A percentile compares a stretch with the other conserved stretches of the same genome.
phyloP scores from a whole-genome alignment of 768 basidiomycete genomes.

The Tulasnella sp. region DNA sequence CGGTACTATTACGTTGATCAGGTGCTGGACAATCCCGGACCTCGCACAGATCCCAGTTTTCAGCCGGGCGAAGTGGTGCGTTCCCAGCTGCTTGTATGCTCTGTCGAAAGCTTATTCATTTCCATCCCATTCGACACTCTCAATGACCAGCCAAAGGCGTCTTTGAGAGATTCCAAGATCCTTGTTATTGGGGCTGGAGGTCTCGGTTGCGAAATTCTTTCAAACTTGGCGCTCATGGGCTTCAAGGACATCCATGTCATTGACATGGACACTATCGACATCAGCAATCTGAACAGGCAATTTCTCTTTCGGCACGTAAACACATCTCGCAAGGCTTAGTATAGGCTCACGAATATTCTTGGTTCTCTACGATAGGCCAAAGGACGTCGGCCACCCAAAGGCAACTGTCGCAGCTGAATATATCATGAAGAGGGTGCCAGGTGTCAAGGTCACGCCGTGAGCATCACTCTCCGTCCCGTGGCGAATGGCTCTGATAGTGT shows the following conservation, averaged over 20 bases:
- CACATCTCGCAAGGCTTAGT: not conserved
- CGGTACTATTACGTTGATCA: slow-evolving; percentile 80
- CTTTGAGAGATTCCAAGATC: slow-evolving; percentile 80
- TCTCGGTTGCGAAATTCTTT: slow-evolving; percentile 90
- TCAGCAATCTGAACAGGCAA: slow-evolving; percentile 96
- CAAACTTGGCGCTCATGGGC: slow-evolving; percentile 89
- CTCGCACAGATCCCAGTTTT: slow-evolving; percentile 73
- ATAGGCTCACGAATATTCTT: not conserved
- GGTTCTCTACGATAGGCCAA: slow-evolving; percentile 39
- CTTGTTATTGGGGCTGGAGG: slow-evolving; percentile 98
- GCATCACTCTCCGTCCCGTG: slow-evolving; percentile 26
- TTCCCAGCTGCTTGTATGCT: not conserved
- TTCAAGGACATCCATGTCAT: slow-evolving; percentile 99
- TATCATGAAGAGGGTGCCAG: slow-evolving; percentile 92
- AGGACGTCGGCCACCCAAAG: slow-evolving; percentile 90
- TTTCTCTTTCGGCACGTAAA: slow-evolving; percentile 80
- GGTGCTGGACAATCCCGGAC: slow-evolving; percentile 74
- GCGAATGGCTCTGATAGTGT: not conserved
- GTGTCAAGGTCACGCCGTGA: slow-evolving; percentile 93
- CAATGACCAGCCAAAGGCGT: slow-evolving; percentile 64
- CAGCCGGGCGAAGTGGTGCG: slow-evolving; percentile 68
- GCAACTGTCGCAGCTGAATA: slow-evolving; percentile 91
- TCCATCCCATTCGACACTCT: not conserved
- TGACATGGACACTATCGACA: slow-evolving; percentile 99
- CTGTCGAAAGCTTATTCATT: slow-evolving; percentile 12